Conservation (phyloP, 768 basidiomycete species). For the Podaxis sp. region DNA sequence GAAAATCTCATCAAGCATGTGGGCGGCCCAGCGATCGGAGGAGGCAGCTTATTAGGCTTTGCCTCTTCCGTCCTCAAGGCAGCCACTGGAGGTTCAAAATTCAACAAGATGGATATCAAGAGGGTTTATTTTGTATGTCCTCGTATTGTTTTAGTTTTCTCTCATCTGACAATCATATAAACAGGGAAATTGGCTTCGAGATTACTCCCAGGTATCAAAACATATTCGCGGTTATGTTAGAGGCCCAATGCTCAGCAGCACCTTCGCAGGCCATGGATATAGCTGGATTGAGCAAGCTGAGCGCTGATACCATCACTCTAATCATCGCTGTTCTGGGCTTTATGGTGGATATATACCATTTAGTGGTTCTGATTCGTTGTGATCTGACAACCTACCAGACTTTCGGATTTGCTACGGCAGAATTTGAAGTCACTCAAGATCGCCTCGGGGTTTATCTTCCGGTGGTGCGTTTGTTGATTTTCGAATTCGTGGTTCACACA, state of each 20-base stretch:
- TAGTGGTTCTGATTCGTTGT: neutral
- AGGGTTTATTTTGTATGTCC: constrained; percentile 58
- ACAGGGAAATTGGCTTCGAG: constrained; percentile 69
- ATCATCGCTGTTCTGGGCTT: constrained; percentile 60
- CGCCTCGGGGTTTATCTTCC: constrained; percentile 78
- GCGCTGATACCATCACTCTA: constrained; percentile 61
- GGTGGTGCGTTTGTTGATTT: constrained; percentile 40
- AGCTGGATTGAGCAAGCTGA: constrained; percentile 64
- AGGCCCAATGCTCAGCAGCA: neutral
- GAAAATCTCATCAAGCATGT: constrained; percentile 57
- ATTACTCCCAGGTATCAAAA: constrained; percentile 56
- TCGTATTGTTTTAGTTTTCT: constrained; percentile 35
- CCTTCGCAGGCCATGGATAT: constrained; percentile 63
- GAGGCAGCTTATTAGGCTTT: constrained; percentile 50
- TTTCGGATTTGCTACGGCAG: constrained; percentile 62
- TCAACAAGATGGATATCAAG: constrained; percentile 65
- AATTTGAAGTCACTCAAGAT: constrained; percentile 72
- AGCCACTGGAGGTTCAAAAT: constrained; percentile 55
- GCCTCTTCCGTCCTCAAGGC: constrained; percentile 45
- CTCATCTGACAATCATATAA: neutral
- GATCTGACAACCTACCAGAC: constrained; percentile 34
- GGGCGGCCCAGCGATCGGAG: constrained; percentile 40
- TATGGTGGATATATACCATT: constrained; percentile 34
- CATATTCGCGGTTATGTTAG: neutral
- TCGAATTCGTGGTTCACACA: neutral